Conservation (phyloP, 2,329 filamentous ascomycete species). For the Fusarium solani-melongenae region DNA sequence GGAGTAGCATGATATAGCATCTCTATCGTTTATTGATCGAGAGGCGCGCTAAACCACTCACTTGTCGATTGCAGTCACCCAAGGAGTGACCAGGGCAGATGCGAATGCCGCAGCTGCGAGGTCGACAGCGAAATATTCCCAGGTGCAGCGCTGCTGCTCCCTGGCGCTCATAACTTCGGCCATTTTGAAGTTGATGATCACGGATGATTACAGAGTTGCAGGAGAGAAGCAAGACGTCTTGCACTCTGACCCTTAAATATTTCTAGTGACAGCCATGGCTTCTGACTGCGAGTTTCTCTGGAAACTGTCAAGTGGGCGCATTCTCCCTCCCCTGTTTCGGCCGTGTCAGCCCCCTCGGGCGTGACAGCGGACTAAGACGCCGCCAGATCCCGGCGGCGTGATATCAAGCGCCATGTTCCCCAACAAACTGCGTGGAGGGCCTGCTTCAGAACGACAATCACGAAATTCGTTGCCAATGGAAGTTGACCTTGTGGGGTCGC, state of each 20-base stretch:
- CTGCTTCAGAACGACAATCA: slow-evolving; percentile 16
- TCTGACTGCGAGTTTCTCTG: slow-evolving; percentile 9
- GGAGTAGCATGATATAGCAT: neutral
- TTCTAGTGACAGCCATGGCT: neutral
- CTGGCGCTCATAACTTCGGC: slow-evolving; percentile 38
- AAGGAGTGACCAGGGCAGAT: slow-evolving; percentile 40
- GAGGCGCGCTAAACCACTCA: slow-evolving; percentile 4
- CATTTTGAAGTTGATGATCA: slow-evolving; percentile 20
- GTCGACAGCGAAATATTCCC: slow-evolving; percentile 41
- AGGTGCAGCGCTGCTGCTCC: slow-evolving; percentile 37
- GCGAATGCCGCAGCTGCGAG: slow-evolving; percentile 36
- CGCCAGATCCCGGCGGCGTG: slow-evolving; percentile 7
- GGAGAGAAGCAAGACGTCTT: fast-evolving
- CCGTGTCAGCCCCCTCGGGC: neutral
- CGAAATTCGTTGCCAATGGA: slow-evolving; percentile 26
- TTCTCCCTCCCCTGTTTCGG: slow-evolving; percentile 3
- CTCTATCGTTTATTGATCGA: neutral
- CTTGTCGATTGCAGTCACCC: slow-evolving; percentile 43
- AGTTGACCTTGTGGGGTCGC: slow-evolving; percentile 23
- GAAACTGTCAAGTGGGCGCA: slow-evolving; percentile 3
- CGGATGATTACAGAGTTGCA: neutral
- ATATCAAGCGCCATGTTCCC: slow-evolving; percentile 3
- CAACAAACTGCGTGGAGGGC: slow-evolving; percentile 23
- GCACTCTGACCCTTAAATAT: slow-evolving; percentile 28
- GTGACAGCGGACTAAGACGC: neutral